A percentile compares a stretch with the other conserved stretches of the same genome.
These are phyloP conservation scores for Coelastrella sp. DNA, from an alignment of 139 green algal species.

Conservation along the genomic window DNA sequence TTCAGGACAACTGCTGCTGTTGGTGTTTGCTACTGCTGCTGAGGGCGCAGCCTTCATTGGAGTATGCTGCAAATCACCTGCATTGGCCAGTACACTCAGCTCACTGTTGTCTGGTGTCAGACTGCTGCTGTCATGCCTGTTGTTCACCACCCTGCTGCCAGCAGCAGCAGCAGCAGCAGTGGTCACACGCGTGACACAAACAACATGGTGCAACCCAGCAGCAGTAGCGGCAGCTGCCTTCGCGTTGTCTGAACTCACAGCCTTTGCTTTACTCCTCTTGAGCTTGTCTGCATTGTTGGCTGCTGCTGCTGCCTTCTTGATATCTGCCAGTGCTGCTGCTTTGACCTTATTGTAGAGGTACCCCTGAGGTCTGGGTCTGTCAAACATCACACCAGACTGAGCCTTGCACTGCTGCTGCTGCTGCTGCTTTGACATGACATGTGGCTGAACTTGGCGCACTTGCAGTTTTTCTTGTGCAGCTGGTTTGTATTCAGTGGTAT, in stretches of 20 bases:
- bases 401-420: constrained; percentile 13
- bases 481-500: too few relatives aligned
- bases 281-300: not conserved
- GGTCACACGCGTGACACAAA: too few relatives aligned
- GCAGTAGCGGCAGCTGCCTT: too few relatives aligned
- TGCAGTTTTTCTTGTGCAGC: too few relatives aligned
- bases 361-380: constrained; percentile 3
- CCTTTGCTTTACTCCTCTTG: too few relatives aligned
- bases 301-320: constrained; percentile 13
- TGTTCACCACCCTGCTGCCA: not conserved
- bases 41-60: not conserved
- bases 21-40: not conserved
- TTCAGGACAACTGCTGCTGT: not conserved
- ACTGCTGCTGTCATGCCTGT: too few relatives aligned
- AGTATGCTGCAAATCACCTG: not conserved
- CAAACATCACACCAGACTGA: not conserved
- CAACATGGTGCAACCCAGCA: too few relatives aligned
- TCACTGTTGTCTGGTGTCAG: not conserved
- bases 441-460: not conserved
- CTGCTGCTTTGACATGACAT: not conserved
- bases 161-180: not conserved
- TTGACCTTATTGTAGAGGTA: constrained; percentile 32
- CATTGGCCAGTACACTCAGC: not conserved
- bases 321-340: constrained; percentile 5
- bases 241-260: too few relatives aligned